Conservation (phyloP, 2,329 filamentous ascomycete genomes). For the Drechslerella stenobrocha region DNA sequence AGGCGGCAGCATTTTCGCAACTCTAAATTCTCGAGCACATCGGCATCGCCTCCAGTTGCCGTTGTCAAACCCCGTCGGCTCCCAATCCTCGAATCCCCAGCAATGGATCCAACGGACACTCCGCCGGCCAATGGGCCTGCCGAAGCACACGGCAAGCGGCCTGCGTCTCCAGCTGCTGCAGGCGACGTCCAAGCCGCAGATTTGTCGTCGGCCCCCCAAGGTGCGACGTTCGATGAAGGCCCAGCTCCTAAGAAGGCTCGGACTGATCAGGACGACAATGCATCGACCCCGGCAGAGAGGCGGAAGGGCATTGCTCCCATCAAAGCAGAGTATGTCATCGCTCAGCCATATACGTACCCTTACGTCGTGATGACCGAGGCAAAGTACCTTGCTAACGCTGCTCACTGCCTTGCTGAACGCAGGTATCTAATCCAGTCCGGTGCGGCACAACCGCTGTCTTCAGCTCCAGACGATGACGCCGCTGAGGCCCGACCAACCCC, state of each 20-base stretch:
- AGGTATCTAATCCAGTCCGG: conserved; percentile 40
- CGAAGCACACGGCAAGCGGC: conserved; percentile 26
- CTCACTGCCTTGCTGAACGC: conserved; percentile 1
- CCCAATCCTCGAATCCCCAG: not conserved
- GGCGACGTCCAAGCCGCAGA: conserved; percentile 3
- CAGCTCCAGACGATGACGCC: conserved; percentile 50
- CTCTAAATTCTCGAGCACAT: conserved; percentile 10
- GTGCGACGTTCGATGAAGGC: conserved; percentile 24
- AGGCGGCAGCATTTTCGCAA: conserved; percentile 28
- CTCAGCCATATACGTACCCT: not conserved
- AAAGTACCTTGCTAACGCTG: conserved; percentile 10
- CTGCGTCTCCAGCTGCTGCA: conserved; percentile 22
- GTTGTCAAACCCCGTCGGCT: conserved; percentile 4
- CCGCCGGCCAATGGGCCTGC: conserved; percentile 23
- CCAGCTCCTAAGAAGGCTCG: conserved; percentile 41
- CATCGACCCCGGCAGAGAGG: conserved; percentile 12
- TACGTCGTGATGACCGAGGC: no score
- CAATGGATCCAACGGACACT: conserved; percentile 38
- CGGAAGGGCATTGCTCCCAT: conserved; percentile 49
- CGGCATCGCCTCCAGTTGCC: conserved; percentile 33
- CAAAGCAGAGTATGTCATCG: conserved; percentile 49
- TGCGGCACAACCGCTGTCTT: conserved; percentile 24
- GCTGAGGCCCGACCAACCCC: conserved; percentile 45
- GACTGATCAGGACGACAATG: conserved; percentile 33
- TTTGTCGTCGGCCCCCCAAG: conserved; percentile 6